Evolutionary conservation across 495 filamentous ascomycete genomes (phyloP), one percentile per base, ranked within the genome.

Genomic region (Podospora fimiseda): DNA sequence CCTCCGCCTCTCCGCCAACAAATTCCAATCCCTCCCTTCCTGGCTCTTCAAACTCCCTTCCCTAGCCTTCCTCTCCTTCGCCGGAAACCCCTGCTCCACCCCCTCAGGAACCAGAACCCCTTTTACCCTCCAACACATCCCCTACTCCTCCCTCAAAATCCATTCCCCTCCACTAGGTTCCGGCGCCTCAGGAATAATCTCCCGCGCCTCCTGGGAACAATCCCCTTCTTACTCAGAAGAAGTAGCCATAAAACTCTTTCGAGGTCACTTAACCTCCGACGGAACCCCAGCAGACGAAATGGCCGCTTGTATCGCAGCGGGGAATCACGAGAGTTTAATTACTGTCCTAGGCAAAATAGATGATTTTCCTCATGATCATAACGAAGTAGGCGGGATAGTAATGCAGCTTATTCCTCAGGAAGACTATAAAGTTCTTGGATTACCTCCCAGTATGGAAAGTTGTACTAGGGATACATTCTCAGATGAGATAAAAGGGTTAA

Each of bases 201-300:
- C 60, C 7, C 65, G 62, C 24, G 74, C 59, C 0, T 39, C 56
- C 2, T 72, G 70, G 67, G 58, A 56, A 41, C 64, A 60, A 9
- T 56, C 59, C 13, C 50, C 51, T 4, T 42, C 48, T 8, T 66
- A 59, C 22, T 57, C 55, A 11, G 65, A 69, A 37, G 63, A 71
- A 16, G 72, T 78, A 5, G 72, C 72, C 14, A 61, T 78, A 56
- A 74, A 75, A 48, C 52, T 78, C 9, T 78, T 75, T 56, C 68
- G 64, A 33, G 71, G 69, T 23, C 56, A 56, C 6, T 58, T 71
- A 11, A 69, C 68, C 5, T 69, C 61, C 46, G 70, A 74, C 46
- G 71, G 74, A 23, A 66, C 64, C 9, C 71, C 73, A 0, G 59
- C 60, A 13, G 72, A 76, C 48, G 74, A 75, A 56, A 67, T 76